Conservation (phyloP, 2,329 filamentous ascomycete genomes). For the Trichoderma simmonsii region DNA sequence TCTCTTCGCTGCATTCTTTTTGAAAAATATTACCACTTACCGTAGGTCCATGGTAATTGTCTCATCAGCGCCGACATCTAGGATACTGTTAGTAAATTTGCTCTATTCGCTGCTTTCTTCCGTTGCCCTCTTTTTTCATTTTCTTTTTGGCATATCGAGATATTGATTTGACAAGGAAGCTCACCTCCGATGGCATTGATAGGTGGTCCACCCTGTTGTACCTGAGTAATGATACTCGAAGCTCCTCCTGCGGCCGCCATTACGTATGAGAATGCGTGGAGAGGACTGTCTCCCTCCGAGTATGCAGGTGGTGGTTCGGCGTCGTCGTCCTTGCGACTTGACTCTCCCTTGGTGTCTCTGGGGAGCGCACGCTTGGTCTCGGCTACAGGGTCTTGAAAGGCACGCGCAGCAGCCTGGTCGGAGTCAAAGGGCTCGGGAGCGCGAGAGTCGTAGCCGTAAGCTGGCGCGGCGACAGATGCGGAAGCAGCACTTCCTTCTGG, state of each 20-base stretch:
- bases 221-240: constrained; percentile 98
- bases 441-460: constrained; percentile 46
- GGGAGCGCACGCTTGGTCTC: constrained; percentile 84
- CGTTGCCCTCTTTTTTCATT: neutral
- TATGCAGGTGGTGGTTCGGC: constrained; percentile 94
- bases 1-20: neutral
- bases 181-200: constrained; percentile 85
- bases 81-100: constrained; percentile 4
- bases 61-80: constrained; percentile 83
- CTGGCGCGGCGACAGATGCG: constrained; percentile 49
- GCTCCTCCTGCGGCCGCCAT: constrained; percentile 98
- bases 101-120: neutral
- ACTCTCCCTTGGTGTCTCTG: constrained; percentile 74
- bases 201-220: constrained; percentile 87
- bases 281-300: constrained; percentile 88
- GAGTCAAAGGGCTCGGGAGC: constrained; percentile 38
- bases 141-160: neutral
- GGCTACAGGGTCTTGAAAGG: constrained; percentile 52
- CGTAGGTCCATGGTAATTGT: constrained; percentile 92
- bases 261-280: constrained; percentile 89
- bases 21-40: constrained; percentile 50
- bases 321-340: constrained; percentile 74
- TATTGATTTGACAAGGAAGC: constrained; percentile 22
- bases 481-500: constrained; percentile 32
- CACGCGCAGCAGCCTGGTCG: constrained; percentile 35